Evolutionary conservation across 768 basidiomycete genomes (phyloP).

Genomic region (Goffeauzyma gilvescens): DNA sequence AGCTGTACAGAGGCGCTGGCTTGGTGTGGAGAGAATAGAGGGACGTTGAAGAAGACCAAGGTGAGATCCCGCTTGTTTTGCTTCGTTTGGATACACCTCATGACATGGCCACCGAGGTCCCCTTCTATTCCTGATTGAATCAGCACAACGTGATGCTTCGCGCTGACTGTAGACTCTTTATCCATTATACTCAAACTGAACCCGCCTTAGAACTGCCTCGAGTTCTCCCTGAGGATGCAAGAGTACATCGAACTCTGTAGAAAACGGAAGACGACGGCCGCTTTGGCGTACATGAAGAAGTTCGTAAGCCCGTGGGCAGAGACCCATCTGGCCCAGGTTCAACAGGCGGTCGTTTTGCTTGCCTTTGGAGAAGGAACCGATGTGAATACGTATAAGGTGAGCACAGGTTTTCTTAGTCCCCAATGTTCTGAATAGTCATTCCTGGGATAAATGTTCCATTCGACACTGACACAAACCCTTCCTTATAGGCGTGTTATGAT

Average conservation of each 20-base stretch:
- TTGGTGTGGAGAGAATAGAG: constrained; percentile 95
- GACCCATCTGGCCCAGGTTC: constrained; percentile 58
- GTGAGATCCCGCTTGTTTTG: constrained; percentile 32
- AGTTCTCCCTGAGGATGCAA: constrained; percentile 87
- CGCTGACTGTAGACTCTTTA: not conserved
- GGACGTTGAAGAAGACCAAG: constrained; percentile 76
- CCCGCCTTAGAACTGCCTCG: constrained; percentile 58
- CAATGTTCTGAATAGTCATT: not conserved
- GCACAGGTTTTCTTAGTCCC: constrained; percentile 1
- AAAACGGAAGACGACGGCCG: constrained; percentile 45
- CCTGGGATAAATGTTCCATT: not conserved
- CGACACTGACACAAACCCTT: not conserved
- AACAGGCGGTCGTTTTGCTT: constrained; percentile 55
- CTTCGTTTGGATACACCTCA: too few species aligned
- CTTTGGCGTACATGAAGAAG: constrained; percentile 67
- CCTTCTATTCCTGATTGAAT: not conserved
- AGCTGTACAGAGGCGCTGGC: constrained; percentile 74
- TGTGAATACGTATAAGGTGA: constrained; percentile 62
- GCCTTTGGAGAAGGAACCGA: constrained; percentile 48
- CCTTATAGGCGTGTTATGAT: constrained; percentile 58
- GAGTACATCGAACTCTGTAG: constrained; percentile 87
- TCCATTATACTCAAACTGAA: not conserved
- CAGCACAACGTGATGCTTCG: not conserved
- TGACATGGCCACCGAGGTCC: not conserved
- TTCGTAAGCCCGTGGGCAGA: constrained; percentile 50